These are phyloP conservation scores for Paulinella micropora DNA, from an alignment of 78 protist genomes.

Conservation along the genomic window DNA sequence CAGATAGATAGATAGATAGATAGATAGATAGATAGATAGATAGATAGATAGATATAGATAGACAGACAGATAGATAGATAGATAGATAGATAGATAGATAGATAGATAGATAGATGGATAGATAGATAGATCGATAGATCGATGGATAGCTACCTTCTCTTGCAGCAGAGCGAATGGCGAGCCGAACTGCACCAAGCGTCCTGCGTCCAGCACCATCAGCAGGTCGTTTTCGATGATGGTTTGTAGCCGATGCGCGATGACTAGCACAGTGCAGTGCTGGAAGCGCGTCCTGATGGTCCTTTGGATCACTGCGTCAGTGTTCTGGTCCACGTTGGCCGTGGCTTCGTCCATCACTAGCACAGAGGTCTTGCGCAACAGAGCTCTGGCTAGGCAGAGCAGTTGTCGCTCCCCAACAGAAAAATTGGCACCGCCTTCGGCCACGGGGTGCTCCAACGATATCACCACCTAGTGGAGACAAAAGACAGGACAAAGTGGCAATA, in stretches of 20 bases:
- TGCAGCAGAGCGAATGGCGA: too few relatives aligned
- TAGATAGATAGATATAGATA: too few relatives aligned
- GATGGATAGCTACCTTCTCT: too few relatives aligned
- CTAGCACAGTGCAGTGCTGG: not conserved
- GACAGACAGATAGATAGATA: too few relatives aligned
- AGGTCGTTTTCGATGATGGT: not conserved
- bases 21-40: too few relatives aligned
- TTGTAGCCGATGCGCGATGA: not conserved
- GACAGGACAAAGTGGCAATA: not conserved
- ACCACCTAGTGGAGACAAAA: not conserved
- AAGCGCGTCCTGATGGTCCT: not conserved
- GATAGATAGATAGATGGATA: too few relatives aligned
- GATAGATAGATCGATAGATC: too few relatives aligned
- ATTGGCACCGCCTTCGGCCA: slow-evolving; percentile 52
- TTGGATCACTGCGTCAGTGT: slow-evolving; percentile 48
- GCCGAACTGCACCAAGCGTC: too few relatives aligned
- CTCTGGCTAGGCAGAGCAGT: slow-evolving; percentile 77
- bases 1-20: too few relatives aligned
- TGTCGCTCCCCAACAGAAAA: slow-evolving; percentile 74
- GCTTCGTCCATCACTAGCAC: slow-evolving; percentile 74
- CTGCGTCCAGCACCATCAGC: not conserved
- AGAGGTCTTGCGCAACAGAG: slow-evolving; percentile 36
- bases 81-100: too few relatives aligned
- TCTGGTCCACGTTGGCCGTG: slow-evolving; percentile 62
- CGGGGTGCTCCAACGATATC: not conserved